Percentiles rank a stretch among this genome's conserved stretches.
phyloP scores from a whole-genome alignment of 331 rosid genomes.

The Rhamnella rubrinervis region DNA sequence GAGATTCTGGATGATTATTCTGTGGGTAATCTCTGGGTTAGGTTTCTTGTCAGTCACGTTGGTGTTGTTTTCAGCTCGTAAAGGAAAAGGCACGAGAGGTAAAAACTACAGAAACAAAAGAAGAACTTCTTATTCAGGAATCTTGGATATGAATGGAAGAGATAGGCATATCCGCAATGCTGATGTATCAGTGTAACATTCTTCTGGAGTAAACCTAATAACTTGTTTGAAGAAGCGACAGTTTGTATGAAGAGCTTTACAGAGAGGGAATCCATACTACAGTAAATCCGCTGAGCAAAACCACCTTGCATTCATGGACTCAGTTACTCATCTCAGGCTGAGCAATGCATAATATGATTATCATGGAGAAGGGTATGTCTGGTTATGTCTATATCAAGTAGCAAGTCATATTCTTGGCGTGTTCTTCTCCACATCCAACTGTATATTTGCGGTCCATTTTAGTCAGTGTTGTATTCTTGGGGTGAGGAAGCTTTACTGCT shows the following conservation, averaged over 20 bases:
- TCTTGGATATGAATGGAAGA: conserved; percentile 51
- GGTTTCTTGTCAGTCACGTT: conserved; percentile 60
- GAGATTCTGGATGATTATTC: conserved; percentile 69
- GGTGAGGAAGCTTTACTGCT: no score
- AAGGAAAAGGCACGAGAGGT: conserved; percentile 50
- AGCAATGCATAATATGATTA: background rate
- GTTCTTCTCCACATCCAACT: background rate
- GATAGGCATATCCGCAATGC: conserved; percentile 50
- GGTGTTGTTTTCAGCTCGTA: conserved; percentile 55
- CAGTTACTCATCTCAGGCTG: no score
- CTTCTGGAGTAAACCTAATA: conserved; percentile 1
- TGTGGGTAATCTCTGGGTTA: conserved; percentile 80
- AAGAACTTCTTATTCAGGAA: conserved; percentile 55
- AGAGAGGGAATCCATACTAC: background rate
- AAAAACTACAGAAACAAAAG: conserved; percentile 67
- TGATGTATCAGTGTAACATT: conserved; percentile 41
- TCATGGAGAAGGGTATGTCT: background rate
- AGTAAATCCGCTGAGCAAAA: background rate
- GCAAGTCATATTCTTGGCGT: conserved; percentile 1
- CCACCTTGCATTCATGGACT: conserved; percentile 3
- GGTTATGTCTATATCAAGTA: background rate
- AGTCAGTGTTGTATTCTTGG: background rate
- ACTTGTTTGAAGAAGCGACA: conserved; percentile 15
- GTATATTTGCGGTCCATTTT: background rate
- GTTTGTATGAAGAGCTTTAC: background rate